Percentiles rank a stretch among this genome's conserved stretches.
phyloP scores from a whole-genome alignment of 805 yeast species.

The Saccharomycopsis vini region DNA sequence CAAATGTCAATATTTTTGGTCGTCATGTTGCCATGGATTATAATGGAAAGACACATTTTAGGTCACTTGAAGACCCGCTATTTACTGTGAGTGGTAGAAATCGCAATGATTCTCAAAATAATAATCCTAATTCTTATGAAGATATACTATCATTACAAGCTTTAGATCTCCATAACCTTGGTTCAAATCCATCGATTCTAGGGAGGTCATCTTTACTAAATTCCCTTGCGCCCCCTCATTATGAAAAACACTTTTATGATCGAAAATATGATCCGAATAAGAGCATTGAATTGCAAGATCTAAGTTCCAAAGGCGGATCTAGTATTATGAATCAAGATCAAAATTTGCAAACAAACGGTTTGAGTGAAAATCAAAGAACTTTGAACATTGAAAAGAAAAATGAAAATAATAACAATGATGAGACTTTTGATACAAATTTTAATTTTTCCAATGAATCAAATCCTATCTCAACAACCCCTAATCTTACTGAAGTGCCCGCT shows the following conservation, averaged over 20 bases:
- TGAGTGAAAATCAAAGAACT: not conserved
- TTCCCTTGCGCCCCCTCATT: slow-evolving; percentile 54
- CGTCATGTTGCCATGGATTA: slow-evolving; percentile 21
- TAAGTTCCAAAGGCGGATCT: too few relatives aligned
- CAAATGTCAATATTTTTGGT: slow-evolving; percentile 66
- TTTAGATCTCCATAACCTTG: too few relatives aligned
- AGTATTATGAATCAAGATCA: too few relatives aligned
- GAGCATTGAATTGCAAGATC: slow-evolving; percentile 22
- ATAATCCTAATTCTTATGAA: too few relatives aligned
- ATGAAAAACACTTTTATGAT: slow-evolving; percentile 74
- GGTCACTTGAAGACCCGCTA: slow-evolving; percentile 1
- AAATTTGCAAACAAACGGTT: not conserved
- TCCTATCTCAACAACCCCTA: not conserved
- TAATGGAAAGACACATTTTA: slow-evolving; percentile 3
- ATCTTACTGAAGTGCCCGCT: too few relatives aligned
- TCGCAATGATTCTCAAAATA: too few relatives aligned
- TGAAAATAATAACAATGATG: too few relatives aligned
- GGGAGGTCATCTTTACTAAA: too few relatives aligned
- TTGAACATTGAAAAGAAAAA: not conserved
- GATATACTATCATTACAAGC: too few relatives aligned
- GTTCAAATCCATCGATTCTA: too few relatives aligned
- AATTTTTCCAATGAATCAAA: not conserved
- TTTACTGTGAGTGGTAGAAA: too few relatives aligned
- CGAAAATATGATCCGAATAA: slow-evolving; percentile 61
- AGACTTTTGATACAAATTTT: too few relatives aligned